These are phyloP conservation scores for Lactifluus pinguis DNA, from an alignment of 768 basidiomycete genomes.

Conservation along the genomic window DNA sequence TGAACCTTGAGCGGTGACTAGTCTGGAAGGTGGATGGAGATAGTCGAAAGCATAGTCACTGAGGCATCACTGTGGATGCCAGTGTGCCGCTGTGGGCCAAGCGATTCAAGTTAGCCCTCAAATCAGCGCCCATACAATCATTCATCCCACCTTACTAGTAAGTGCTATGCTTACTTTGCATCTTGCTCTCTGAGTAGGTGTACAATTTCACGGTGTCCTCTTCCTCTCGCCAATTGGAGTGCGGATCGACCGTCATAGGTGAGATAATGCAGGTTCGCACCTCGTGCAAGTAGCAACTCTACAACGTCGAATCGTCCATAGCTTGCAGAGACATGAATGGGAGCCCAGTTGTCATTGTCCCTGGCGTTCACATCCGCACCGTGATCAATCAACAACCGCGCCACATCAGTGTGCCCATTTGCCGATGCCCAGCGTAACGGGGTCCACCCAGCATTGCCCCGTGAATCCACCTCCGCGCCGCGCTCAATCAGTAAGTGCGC, in stretches of 20 bases:
- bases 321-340: not conserved
- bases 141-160: not conserved
- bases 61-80: no score
- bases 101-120: not conserved
- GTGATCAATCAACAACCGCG: not conserved
- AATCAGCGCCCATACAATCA: not conserved
- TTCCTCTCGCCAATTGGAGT: not conserved
- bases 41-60: no score
- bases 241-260: not conserved
- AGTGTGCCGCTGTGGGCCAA: no score
- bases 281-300: not conserved
- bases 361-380: not conserved
- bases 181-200: not conserved
- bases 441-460: not conserved
- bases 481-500: not conserved
- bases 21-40: no score
- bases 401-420: not conserved
- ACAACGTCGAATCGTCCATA: not conserved
- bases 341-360: not conserved
- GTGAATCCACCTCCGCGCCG: not conserved
- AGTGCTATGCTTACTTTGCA: not conserved
- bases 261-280: not conserved
- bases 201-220: not conserved
- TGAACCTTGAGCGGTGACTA: no score
- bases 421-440: not conserved